These are phyloP conservation scores for Sophora flavescens DNA, from an alignment of 306 rosid species.

Conservation along the genomic window DNA sequence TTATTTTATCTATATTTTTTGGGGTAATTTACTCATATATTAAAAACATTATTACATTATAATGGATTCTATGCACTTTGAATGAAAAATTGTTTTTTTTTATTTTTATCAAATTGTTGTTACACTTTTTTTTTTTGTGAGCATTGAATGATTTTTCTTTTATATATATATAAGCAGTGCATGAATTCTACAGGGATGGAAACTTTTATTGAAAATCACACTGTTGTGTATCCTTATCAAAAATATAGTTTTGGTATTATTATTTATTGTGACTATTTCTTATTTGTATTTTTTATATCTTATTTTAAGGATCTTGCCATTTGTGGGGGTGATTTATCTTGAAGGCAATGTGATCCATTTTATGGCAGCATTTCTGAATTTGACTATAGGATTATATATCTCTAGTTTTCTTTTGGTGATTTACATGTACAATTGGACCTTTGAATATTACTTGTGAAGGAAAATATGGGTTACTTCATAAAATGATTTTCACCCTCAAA, in stretches of 20 bases:
- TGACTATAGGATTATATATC: background rate
- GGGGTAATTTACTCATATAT: background rate
- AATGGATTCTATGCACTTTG: background rate
- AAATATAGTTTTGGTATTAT: background rate
- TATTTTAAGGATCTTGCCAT: background rate
- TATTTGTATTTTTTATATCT: background rate
- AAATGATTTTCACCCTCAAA: too few species aligned
- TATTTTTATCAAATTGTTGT: background rate
- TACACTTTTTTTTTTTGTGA: background rate
- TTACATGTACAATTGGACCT: background rate
- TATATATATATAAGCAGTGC: too few species aligned
- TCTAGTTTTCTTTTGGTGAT: background rate
- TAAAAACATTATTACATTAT: background rate
- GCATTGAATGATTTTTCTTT: background rate
- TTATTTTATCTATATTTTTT: background rate
- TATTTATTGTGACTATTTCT: background rate
- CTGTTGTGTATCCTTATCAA: background rate
- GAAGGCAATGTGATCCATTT: background rate
- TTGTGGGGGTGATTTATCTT: background rate
- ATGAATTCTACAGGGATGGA: background rate
- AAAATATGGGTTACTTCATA: too few species aligned
- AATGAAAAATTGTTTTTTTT: background rate
- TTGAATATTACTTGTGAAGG: too few species aligned
- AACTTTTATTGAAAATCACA: background rate
- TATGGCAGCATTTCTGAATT: background rate